Evolutionary conservation across 495 filamentous ascomycete species (phyloP), one percentile per base, ranked within the genome.

Genomic region (Neurospora sublineolata): DNA sequence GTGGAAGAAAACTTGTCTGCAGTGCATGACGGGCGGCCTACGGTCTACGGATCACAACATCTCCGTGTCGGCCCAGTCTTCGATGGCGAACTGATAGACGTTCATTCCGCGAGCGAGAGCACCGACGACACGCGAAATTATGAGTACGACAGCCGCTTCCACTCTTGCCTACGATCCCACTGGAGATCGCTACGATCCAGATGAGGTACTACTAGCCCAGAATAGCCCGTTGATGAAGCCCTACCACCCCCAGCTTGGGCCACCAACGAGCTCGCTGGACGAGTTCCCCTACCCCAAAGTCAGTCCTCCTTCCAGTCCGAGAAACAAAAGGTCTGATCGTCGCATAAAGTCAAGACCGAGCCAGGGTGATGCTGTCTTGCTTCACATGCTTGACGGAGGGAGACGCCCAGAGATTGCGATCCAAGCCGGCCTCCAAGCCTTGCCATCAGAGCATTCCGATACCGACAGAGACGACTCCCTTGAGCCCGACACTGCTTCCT

Each of bases 321-420:
- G 79, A 70, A 71, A 73, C 69, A 81, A 78, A 73, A 80, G 76
- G 78, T 80, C 83, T 80, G 81, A 80, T 78, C 74, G 78, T 79
- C 82, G 82, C 68, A 77, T 73, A 71, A 83, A 80, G 80, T 72
- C 79, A 73, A 77, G 76, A 74, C 77, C 80, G 69, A 81, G 76
- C 72, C 83, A 81, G 73, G 87, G 85, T 75, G 85, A 89, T 85
- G 85, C 80, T 58, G 83, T 88, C 68, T 77, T 89, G 73, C 80
- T 89, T 41, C 76, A 78, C 37, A 80, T 83, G 72, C 84, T 89
- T 68, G 85, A 80, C 76, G 82, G 80, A 71, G 82, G 86, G 71
- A 83, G 84, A 72, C 79, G 78, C 40, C 78, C 76, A 18, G 82
- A 87, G 44, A 81, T 87, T 73, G 82, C 84, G 72, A 73, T 77